A percentile compares a stretch with the other conserved stretches of the same genome.
Evolutionary conservation across 2,329 filamentous ascomycete genomes (phyloP).

Genomic region (Fusarium tupiense): DNA sequence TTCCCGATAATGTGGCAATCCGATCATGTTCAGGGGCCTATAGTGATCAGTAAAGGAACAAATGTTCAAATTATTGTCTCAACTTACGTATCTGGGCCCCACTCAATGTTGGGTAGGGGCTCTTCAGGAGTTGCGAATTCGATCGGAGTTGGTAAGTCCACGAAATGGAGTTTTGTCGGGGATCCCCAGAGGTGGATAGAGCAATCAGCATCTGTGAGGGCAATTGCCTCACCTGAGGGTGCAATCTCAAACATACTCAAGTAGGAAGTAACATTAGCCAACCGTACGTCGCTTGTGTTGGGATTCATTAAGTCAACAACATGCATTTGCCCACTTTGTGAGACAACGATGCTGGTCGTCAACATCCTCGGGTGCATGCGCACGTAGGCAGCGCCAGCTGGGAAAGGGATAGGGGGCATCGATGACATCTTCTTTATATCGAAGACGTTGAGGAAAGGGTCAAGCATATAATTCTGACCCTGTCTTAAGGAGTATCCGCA

Average conservation of each 20-base stretch:
- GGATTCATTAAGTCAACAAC: slow-evolving; percentile 96
- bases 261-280: slow-evolving; percentile 79
- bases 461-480: slow-evolving; percentile 77
- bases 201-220: slow-evolving; percentile 80
- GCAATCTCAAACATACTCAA: slow-evolving; percentile 87
- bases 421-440: slow-evolving; percentile 91
- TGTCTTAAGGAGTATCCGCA: slow-evolving; percentile 92
- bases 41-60: slow-evolving; percentile 1
- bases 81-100: slow-evolving; percentile 74
- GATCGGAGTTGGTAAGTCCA: slow-evolving; percentile 79
- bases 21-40: slow-evolving; percentile 83
- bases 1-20: slow-evolving; percentile 94
- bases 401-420: slow-evolving; percentile 90
- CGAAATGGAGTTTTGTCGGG: slow-evolving; percentile 85
- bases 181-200: slow-evolving; percentile 90
- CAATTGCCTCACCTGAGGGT: slow-evolving; percentile 86
- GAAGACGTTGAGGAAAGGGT: slow-evolving; percentile 94
- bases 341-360: slow-evolving; percentile 93
- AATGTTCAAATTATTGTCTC: too few relatives aligned
- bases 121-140: slow-evolving; percentile 78
- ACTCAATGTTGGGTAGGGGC: slow-evolving; percentile 69
- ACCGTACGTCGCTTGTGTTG: slow-evolving; percentile 84
- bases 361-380: slow-evolving; percentile 96
- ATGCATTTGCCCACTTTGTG: slow-evolving; percentile 92
- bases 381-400: slow-evolving; percentile 91